Percentiles rank a stretch among this genome's conserved stretches.
Conservation (phyloP, 176 grass and related monocot species). For the Alloteropsis semialata region DNA sequence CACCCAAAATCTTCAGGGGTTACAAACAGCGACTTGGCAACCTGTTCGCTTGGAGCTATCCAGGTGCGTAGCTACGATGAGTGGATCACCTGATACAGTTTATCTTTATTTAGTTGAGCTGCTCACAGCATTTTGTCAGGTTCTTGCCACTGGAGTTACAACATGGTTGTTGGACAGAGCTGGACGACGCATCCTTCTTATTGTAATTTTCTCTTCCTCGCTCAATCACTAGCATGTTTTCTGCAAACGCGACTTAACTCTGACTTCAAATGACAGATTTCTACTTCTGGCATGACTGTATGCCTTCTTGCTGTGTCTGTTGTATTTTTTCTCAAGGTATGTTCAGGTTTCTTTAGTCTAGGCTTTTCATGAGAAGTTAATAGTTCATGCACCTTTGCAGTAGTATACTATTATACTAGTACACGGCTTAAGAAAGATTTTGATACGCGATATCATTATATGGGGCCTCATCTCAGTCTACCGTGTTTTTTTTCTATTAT, state of each 20-base stretch:
- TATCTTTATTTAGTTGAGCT: slow-evolving; percentile 14
- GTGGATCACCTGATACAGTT: neutral
- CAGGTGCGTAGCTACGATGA: slow-evolving; percentile 56
- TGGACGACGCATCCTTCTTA: slow-evolving; percentile 83
- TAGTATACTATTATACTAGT: neutral
- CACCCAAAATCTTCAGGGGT: slow-evolving; percentile 55
- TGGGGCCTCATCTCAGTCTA: neutral
- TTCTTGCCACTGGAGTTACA: slow-evolving; percentile 86
- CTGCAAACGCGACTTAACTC: neutral
- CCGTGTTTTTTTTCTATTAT: slow-evolving; percentile 4
- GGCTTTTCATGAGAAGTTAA: neutral
- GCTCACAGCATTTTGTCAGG: slow-evolving; percentile 35
- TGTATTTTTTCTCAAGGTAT: slow-evolving; percentile 78
- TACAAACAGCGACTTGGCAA: slow-evolving; percentile 80
- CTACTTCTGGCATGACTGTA: slow-evolving; percentile 62
- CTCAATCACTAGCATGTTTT: slow-evolving; percentile 2
- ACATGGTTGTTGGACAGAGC: slow-evolving; percentile 94
- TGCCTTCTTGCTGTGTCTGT: slow-evolving; percentile 80
- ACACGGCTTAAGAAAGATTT: neutral
- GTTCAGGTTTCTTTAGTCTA: slow-evolving; percentile 6
- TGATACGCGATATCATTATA: neutral
- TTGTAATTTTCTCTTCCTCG: slow-evolving; percentile 42
- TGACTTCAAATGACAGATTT: slow-evolving; percentile 60
- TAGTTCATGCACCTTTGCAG: neutral
- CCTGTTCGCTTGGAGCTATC: slow-evolving; percentile 89